A percentile compares a stretch with the other conserved stretches of the same genome.
phyloP scores from a whole-genome alignment of 169 alveolate genomes.

The Plasmodium blacklocki region DNA sequence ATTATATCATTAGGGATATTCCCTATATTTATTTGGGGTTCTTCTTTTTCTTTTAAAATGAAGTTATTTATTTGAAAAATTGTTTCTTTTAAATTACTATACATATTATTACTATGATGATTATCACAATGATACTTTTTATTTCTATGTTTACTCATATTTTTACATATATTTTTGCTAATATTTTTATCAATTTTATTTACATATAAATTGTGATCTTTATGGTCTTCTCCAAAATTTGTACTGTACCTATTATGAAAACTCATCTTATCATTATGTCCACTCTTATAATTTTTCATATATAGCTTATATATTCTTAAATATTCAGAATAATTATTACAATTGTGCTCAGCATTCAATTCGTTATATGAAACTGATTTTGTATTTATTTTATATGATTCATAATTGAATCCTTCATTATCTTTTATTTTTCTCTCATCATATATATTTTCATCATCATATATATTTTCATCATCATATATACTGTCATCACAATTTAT shows the following conservation, averaged over 20 bases:
- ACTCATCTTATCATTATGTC: not conserved
- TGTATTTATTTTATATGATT: slow-evolving; percentile 12
- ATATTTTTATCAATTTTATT: not conserved
- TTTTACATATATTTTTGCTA: not conserved
- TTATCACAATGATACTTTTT: not conserved
- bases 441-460: too few relatives aligned
- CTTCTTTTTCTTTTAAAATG: slow-evolving; percentile 23
- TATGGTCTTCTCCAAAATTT: not conserved
- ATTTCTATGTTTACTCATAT: not conserved
- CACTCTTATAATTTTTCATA: not conserved
- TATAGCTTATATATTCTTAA: slow-evolving; percentile 51
- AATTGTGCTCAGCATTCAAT: slow-evolving; percentile 63
- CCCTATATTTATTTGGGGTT: slow-evolving; percentile 42
- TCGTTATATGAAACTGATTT: slow-evolving; percentile 59
- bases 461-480: too few relatives aligned
- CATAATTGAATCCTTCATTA: not conserved
- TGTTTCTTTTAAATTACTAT: slow-evolving; percentile 10
- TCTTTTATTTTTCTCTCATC: too few relatives aligned
- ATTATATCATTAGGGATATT: slow-evolving; percentile 25
- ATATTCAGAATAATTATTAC: slow-evolving; percentile 64
- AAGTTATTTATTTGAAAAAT: slow-evolving; percentile 26
- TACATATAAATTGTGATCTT: not conserved
- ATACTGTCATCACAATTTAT: not conserved
- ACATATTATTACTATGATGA: not conserved
- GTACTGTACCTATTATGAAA: not conserved